Evolutionary conservation across 306 rosid species (phyloP).

Genomic region (Hippophae gyantsensis): DNA sequence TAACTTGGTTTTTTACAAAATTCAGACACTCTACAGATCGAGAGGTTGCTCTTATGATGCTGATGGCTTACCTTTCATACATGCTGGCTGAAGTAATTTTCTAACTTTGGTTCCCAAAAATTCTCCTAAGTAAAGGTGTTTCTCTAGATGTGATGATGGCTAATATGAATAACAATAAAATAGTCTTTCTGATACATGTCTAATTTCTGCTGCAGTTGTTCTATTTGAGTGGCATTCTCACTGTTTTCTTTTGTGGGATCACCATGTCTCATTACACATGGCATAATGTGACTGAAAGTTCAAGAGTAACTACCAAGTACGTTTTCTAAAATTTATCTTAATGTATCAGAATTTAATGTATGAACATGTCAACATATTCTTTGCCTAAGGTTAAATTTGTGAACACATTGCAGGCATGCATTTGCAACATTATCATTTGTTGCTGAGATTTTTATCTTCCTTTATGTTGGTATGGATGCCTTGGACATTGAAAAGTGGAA

Average conservation of each 20-base stretch:
- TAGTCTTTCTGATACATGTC: conserved; percentile 13
- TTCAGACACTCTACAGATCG: conserved; percentile 97
- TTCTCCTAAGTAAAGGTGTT: conserved; percentile 5
- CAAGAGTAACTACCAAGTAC: conserved; percentile 90
- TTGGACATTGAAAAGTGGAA: conserved; percentile 98
- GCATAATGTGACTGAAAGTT: conserved; percentile 94
- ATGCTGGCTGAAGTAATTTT: conserved; percentile 73
- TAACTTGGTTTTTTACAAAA: conserved; percentile 14
- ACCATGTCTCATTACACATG: conserved; percentile 98
- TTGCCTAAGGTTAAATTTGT: conserved; percentile 10
- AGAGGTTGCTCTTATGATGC: conserved; percentile 95
- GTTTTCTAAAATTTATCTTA: conserved; percentile 15
- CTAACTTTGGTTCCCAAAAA: conserved; percentile 7
- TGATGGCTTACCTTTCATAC: conserved; percentile 96
- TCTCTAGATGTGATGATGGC: background rate
- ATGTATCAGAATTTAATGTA: background rate
- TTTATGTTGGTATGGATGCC: conserved; percentile 99
- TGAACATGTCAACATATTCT: conserved; percentile 9
- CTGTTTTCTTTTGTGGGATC: conserved; percentile 97
- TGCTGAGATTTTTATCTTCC: conserved; percentile 81
- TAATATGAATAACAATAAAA: background rate
- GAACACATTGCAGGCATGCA: conserved; percentile 51
- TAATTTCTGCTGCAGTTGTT: conserved; percentile 49
- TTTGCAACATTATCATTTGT: conserved; percentile 93
- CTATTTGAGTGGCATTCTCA: conserved; percentile 91